Evolutionary conservation across 2,329 filamentous ascomycete species (phyloP).

Genomic region (Colletotrichum sp.): DNA sequence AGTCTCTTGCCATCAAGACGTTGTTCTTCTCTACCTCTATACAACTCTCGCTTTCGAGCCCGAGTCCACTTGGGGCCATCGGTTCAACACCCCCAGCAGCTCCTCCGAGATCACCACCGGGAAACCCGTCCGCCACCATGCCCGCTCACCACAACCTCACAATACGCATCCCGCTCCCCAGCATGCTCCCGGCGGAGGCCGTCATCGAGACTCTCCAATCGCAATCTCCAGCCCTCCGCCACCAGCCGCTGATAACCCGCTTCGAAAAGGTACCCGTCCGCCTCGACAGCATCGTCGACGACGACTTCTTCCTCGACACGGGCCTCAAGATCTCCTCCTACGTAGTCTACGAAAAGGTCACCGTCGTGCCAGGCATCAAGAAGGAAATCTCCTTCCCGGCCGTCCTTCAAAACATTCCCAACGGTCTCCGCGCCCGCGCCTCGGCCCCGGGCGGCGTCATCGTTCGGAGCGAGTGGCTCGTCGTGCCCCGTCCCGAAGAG

Average conservation of each 20-base stretch:
- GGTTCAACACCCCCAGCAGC: neutral
- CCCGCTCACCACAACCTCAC: conserved; percentile 36
- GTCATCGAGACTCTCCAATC: conserved; percentile 45
- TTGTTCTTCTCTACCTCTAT: neutral
- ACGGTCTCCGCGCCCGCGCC: conserved; percentile 47
- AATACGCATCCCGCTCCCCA: conserved; percentile 47
- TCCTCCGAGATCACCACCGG: neutral
- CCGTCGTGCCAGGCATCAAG: conserved; percentile 41
- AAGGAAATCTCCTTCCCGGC: conserved; percentile 47
- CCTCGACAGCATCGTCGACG: conserved; percentile 38
- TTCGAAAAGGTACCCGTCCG: conserved; percentile 39
- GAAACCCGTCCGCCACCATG: neutral
- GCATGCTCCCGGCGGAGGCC: conserved; percentile 37
- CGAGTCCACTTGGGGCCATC: neutral
- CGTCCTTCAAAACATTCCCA: conserved; percentile 46
- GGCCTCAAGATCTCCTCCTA: conserved; percentile 37
- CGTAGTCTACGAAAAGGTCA: conserved; percentile 34
- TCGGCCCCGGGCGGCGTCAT: conserved; percentile 47
- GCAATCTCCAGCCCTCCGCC: conserved; percentile 45
- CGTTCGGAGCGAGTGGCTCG: conserved; percentile 43
- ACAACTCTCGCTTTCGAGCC: neutral
- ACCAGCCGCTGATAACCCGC: conserved; percentile 40
- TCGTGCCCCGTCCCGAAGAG: conserved; percentile 26
- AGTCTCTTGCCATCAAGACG: neutral
- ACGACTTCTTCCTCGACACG: conserved; percentile 45